Base-by-base conservation (phyloP, 2,329 filamentous ascomycete genomes). In the Aspergillus pseudoglaucus region DNA sequence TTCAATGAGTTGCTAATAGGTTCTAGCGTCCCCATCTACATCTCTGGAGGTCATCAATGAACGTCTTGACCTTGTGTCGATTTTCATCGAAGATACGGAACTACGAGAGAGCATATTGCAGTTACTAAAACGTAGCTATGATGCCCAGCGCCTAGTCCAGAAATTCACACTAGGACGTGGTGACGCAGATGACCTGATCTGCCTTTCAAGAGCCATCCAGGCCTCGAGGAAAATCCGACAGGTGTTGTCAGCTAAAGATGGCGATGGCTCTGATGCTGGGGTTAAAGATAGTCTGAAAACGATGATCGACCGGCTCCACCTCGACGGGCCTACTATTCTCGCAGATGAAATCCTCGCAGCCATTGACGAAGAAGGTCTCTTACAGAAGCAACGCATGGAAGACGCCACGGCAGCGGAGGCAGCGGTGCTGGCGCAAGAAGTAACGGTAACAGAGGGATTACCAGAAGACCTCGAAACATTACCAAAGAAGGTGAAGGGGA, bases 161-260 rank as follows among this genome's bases (percentile, higher is more conserved):
- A 96, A 93, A 63, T 97, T 98, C 65, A 87, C 91, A 0, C 79
- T 97, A 7, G 90, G 91, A 9, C 82, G 88, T 53, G 93, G 91
- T n/a, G 87, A 95, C 60, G 80, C 91, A 1, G 91, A 97, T 62
- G 93, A 97, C 66, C 78, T 98, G 33, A 75, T 97, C 39, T 86
- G 83, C 44, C 75, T 98, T 12, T 88, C 88, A 1, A 85, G 80
- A 56, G 95, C 93, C 0, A 87, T 97, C 50, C 70, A 80, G 45
- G 83, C 87, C 5, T 90, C 88, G 4, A 77, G 81, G 47, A 79
- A 84, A 15, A 83, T 95, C 40, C 65, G 59, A 52, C 54, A 59
- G 35, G 59, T 67, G n/a, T 48, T 71, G 18, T 54, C 55, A 3
- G 53, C 51, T 18, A 56, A 53, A 20, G 23, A 42, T 53, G 56